A percentile compares a stretch with the other conserved stretches of the same genome.
Evolutionary conservation across 805 yeast genomes (phyloP).

Genomic region (Cyberlindnera euphorbiae): DNA sequence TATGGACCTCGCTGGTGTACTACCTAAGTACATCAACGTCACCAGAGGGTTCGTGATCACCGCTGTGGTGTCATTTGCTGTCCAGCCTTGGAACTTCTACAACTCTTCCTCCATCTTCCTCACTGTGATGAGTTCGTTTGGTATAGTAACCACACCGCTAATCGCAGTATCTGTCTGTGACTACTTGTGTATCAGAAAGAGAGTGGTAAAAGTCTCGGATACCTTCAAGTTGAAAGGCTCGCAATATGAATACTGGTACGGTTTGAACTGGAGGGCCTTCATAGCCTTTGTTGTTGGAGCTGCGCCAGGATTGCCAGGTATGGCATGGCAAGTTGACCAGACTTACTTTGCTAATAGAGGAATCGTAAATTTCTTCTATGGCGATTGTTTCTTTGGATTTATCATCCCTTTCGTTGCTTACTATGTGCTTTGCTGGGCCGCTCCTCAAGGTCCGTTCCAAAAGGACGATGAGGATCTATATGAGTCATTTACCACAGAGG

Average conservation of each 20-base stretch:
- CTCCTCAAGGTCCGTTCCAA: constrained; percentile 21
- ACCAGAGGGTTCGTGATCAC: constrained; percentile 30
- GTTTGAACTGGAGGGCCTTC: constrained; percentile 40
- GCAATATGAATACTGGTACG: constrained; percentile 32
- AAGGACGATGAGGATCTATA: constrained; percentile 38
- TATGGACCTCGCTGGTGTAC: constrained; percentile 23
- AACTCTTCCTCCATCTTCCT: constrained; percentile 29
- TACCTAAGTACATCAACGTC: constrained; percentile 26
- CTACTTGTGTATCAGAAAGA: constrained; percentile 31
- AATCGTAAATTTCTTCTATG: constrained; percentile 37
- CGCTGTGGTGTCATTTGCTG: constrained; percentile 28
- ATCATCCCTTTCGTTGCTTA: constrained; percentile 35
- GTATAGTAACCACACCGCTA: constrained; percentile 32
- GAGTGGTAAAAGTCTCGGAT: constrained; percentile 30
- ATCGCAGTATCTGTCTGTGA: constrained; percentile 35
- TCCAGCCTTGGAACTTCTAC: constrained; percentile 35
- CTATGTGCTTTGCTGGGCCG: constrained; percentile 22
- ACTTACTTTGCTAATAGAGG: constrained; percentile 28
- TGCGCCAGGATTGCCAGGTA: constrained; percentile 50
- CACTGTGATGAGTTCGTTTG: constrained; percentile 31
- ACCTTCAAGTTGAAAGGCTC: constrained; percentile 22
- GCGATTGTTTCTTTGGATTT: constrained; percentile 39
- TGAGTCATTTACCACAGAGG: constrained; percentile 34
- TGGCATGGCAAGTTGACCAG: constrained; percentile 31
- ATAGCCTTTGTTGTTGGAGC: constrained; percentile 36